Base-by-base conservation (phyloP, 2,329 filamentous ascomycete genomes). In the Penicillium sp. region DNA sequence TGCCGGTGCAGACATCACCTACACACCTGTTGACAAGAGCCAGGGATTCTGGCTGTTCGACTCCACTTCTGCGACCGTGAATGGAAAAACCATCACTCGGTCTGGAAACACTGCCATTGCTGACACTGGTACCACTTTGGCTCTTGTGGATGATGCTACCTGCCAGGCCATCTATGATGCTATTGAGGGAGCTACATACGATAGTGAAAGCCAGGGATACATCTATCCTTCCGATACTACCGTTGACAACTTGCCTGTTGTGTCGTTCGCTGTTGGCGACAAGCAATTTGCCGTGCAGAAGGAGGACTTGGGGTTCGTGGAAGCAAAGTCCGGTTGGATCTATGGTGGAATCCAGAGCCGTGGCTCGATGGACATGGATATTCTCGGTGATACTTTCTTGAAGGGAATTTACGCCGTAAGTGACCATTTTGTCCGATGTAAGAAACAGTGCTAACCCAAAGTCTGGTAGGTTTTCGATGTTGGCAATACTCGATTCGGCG, bases 101-200 rank as follows among this genome's bases (percentile, higher is more conserved):
- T 68, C 75, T 3, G 79, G 78, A 48, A 90, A 90, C 73, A 86
- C 77, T 29, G 87, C 88, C 47, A 90, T 91, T 63, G 85, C 83
- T 33, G 89, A 91, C 70, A 91, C 88, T 0, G 88, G 87, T 54
- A 90, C 88, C 29, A 88, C 87, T 0, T 80, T 91, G 49, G 83
- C 83, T 1, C 79, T 91, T 31, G 78, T 90, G 47, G 81, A 83
- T 42, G 88, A 91, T 67, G 68, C 74, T 1, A 79, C 84, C 13
- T 87, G 84, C 68, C 75, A 86, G 57, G 82, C 82, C 3, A 79
- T 91, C 60, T 91, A 91, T 71, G 77, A 76, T 50, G 76, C 82
- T 31, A 90, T 91, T 57, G 82, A 83, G 3, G 87, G 86, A 14
- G 79, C 85, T 10, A 78, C 71, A 46, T 87, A 87, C 66, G 81